Conservation (phyloP, 371 early-diverging fungal species). For the Coelomomyces lativittatus region DNA sequence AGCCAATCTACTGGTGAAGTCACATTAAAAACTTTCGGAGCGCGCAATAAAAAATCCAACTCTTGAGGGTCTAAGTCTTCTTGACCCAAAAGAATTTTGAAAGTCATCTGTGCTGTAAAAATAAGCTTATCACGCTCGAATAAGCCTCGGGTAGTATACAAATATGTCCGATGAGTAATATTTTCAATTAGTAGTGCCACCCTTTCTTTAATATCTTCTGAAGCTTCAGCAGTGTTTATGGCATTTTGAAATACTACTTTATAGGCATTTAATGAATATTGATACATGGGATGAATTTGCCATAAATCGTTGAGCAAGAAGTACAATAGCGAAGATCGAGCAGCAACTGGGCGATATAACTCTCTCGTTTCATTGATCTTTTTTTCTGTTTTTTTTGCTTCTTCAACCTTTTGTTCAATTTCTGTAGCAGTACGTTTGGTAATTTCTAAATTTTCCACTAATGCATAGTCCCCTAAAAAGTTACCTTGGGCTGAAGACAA, state of each 20-base stretch:
- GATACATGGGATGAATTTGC: slow-evolving; percentile 47
- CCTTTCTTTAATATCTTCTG: slow-evolving; percentile 44
- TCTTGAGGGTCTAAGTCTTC: slow-evolving; percentile 29
- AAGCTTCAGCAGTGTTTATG: slow-evolving; percentile 25
- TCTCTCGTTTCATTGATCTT: slow-evolving; percentile 49
- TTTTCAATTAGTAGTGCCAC: slow-evolving; percentile 31
- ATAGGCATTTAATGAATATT: slow-evolving; percentile 40
- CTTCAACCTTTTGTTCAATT: slow-evolving; percentile 43
- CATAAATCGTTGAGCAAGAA: slow-evolving; percentile 42
- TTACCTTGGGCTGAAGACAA: slow-evolving; percentile 40
- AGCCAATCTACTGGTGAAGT: slow-evolving; percentile 39
- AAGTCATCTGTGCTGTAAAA: slow-evolving; percentile 41
- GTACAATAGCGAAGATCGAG: slow-evolving; percentile 35
- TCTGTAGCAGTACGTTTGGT: slow-evolving; percentile 43
- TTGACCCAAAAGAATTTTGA: slow-evolving; percentile 28
- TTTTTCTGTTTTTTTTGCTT: slow-evolving; percentile 42
- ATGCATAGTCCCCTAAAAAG: slow-evolving; percentile 42
- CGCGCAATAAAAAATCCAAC: slow-evolving; percentile 36
- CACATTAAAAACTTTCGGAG: slow-evolving; percentile 15
- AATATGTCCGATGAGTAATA: slow-evolving; percentile 33
- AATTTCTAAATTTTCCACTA: slow-evolving; percentile 42
- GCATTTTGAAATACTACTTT: slow-evolving; percentile 46
- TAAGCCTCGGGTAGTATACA: slow-evolving; percentile 39
- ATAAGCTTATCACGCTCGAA: slow-evolving; percentile 47
- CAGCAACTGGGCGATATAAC: slow-evolving; percentile 41